phyloP scores from a whole-genome alignment of 2,329 filamentous ascomycete species.

The Penicillium freii region DNA sequence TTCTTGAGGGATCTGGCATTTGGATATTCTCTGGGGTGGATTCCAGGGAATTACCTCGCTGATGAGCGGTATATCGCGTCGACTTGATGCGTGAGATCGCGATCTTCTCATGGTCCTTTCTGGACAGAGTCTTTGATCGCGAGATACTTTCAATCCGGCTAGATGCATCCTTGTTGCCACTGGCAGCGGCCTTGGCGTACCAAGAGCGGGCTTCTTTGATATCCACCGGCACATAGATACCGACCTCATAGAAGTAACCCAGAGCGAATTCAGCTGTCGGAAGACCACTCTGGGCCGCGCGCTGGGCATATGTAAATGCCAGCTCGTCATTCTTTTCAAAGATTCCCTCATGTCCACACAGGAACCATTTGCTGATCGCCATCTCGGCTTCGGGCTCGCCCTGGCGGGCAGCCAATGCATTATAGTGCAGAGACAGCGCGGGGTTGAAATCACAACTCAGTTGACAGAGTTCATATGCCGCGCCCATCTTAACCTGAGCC shows the following conservation, averaged over 20 bases:
- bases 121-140: constrained; percentile 78
- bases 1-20: constrained; percentile 50
- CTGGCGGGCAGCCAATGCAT: constrained; percentile 85
- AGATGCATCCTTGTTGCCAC: constrained; percentile 86
- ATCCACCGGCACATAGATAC: constrained; percentile 84
- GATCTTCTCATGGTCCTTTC: constrained; percentile 88
- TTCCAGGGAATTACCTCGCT: constrained; percentile 40
- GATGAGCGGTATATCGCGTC: constrained; percentile 64
- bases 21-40: constrained; percentile 44
- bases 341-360: constrained; percentile 88
- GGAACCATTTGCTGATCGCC: constrained; percentile 96
- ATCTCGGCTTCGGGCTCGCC: constrained; percentile 92
- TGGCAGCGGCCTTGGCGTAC: constrained; percentile 86
- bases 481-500: constrained; percentile 95
- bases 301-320: constrained; percentile 84
- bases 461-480: constrained; percentile 90
- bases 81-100: constrained; percentile 86
- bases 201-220: constrained; percentile 78
- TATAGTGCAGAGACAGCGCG: constrained; percentile 89
- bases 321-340: constrained; percentile 96
- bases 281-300: constrained; percentile 77
- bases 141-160: constrained; percentile 79
- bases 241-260: constrained; percentile 96
- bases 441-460: constrained; percentile 94
- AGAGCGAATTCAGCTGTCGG: constrained; percentile 93